Base-by-base conservation (phyloP, 306 rosid genomes). In the Rubus idaeus region DNA sequence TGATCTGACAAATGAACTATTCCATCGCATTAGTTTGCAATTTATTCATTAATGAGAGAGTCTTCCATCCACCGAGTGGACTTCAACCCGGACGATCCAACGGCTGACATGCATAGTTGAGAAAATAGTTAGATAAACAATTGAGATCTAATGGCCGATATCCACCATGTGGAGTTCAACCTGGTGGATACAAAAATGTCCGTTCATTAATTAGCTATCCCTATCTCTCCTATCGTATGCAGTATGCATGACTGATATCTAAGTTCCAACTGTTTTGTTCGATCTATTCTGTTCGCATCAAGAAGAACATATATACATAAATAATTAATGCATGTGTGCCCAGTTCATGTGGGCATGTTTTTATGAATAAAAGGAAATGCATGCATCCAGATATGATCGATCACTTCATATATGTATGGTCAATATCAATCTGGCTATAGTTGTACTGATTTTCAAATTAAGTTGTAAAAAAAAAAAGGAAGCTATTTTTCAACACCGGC, bases 311-410 rank as follows among this genome's bases (percentile, higher is more conserved):
- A 2, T 37, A 3, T 2, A 75, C 6, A 35, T 49, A 10, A 55
- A 14, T 35, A 2, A 4, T 35, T 26, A 45, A 30, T 46, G 69
- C 46, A 61, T 49, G 70, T 47, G 78, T 46, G 45, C 58, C 58
- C 78, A 60, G 44, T 58, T 74, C 78, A 74, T 60, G 77, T 74
- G 70, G 77, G 4, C 46, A 58, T 74, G 69, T 74, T 71, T 60
- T 5, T 1, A 44, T 10, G 52, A 71, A n/a, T 39, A 71, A 53
- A 55, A 72, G 7, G 66, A 72, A 26, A 10, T 60, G 66, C 41
- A 1, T 60, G 5, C 35, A 0, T 20, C 4, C 41, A 9, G 26
- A 3, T 9, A 35, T 35, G 68, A 62, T 30, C 20, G 10, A 62
- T 35, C 68, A 14, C 44, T 62, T 62, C 68, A 13, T 12, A 14